phyloP scores from a whole-genome alignment of 164 flowering plant species.

The Berberis vulgaris region DNA sequence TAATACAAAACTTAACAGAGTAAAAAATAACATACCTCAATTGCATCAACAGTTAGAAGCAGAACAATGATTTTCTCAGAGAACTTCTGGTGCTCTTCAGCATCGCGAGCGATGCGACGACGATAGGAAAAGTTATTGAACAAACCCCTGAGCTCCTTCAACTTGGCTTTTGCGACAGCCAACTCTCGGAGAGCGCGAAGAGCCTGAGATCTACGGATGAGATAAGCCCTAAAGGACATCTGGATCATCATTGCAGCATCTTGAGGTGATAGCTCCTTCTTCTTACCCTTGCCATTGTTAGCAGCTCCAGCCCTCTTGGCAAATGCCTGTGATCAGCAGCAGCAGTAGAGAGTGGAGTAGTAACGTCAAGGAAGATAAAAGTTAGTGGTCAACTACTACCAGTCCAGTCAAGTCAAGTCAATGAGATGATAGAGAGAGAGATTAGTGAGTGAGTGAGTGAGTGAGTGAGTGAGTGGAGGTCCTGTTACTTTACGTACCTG shows the following conservation, averaged over 20 bases:
- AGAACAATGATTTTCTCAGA: slow-evolving; percentile 85
- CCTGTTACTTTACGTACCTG: slow-evolving; percentile 31
- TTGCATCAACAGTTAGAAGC: slow-evolving; percentile 84
- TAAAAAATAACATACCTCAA: slow-evolving; percentile 49
- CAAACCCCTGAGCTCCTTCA: slow-evolving; percentile 71
- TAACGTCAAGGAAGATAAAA: not conserved
- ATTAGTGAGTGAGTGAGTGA: not conserved
- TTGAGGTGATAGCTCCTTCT: slow-evolving; percentile 63
- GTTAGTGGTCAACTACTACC: not conserved
- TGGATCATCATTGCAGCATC: slow-evolving; percentile 90
- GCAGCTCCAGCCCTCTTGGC: slow-evolving; percentile 42
- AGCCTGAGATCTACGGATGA: slow-evolving; percentile 71
- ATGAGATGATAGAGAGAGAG: not conserved
- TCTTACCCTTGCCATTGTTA: slow-evolving; percentile 54
- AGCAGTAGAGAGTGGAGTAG: not conserved
- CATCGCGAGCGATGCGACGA: slow-evolving; percentile 46
- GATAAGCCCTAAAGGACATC: slow-evolving; percentile 60
- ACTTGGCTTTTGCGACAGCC: slow-evolving; percentile 74
- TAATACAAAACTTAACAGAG: no score
- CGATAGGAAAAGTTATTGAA: slow-evolving; percentile 78
- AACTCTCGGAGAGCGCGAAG: slow-evolving; percentile 77
- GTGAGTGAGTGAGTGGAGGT: no score
- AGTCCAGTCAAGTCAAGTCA: not conserved
- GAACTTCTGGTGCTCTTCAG: slow-evolving; percentile 83
- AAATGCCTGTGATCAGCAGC: slow-evolving; percentile 40